phyloP scores from a whole-genome alignment of 2,329 filamentous ascomycete species.

The Xylaria sp. region DNA sequence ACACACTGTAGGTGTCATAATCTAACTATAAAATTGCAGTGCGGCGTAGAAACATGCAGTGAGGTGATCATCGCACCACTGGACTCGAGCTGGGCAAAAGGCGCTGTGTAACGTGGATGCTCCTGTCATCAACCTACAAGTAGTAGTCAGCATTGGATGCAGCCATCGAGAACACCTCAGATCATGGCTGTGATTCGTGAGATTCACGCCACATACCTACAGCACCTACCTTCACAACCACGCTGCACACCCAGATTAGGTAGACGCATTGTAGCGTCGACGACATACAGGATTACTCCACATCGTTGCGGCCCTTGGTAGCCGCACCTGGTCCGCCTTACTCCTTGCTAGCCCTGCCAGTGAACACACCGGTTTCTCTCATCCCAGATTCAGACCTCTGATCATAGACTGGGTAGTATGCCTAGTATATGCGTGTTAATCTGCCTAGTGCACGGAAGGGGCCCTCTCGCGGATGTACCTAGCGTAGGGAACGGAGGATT shows the following conservation, averaged over 20 bases:
- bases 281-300: background rate
- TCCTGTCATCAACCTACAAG: constrained; percentile 7
- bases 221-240: too few species aligned
- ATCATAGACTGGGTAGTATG: background rate
- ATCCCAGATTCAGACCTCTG: background rate
- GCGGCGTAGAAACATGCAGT: background rate
- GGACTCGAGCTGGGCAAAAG: constrained; percentile 1
- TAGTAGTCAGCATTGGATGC: constrained; percentile 26
- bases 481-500: background rate
- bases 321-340: constrained; percentile 2
- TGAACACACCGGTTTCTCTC: too few species aligned
- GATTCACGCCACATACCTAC: constrained; percentile 12
- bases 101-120: constrained; percentile 2
- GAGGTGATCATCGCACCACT: constrained; percentile 3
- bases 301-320: background rate
- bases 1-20: background rate
- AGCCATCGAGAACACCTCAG: constrained; percentile 16
- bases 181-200: constrained; percentile 12
- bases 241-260: background rate
- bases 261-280: background rate
- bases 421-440: too few species aligned
- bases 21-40: background rate
- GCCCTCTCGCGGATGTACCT: background rate
- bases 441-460: background rate
- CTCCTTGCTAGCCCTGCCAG: background rate